Percentiles rank a stretch among this genome's conserved stretches.
These are phyloP conservation scores for Paecilomyces dactylethromorphus DNA, from an alignment of 2,329 filamentous ascomycete genomes.

Conservation along the genomic window DNA sequence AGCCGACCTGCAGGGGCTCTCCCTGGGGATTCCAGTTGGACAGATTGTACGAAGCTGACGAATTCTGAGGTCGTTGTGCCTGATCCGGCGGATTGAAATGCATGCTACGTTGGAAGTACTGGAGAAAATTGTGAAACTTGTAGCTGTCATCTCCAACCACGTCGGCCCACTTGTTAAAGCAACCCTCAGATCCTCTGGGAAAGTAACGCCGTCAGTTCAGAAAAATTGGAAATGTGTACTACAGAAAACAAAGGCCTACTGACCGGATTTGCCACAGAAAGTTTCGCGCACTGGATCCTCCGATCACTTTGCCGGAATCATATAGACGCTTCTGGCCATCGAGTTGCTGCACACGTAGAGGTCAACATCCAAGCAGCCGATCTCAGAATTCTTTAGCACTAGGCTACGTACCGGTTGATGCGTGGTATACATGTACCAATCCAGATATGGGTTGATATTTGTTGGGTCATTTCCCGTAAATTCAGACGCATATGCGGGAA, in stretches of 20 bases:
- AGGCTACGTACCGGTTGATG: not conserved
- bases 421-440: not conserved
- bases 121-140: not conserved
- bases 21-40: conserved; percentile 38
- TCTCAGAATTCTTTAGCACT: not conserved
- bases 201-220: not conserved
- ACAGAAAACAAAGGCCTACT: not conserved
- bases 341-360: not conserved
- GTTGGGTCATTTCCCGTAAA: conserved; percentile 1
- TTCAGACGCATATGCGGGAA: conserved; percentile 12
- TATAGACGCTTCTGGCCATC: not conserved
- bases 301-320: not conserved
- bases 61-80: not conserved
- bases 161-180: conserved; percentile 2
- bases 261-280: not conserved
- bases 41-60: not conserved
- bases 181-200: not conserved
- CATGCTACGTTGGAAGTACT: conserved; percentile 44
- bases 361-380: not conserved
- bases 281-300: not conserved
- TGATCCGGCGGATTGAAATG: conserved; percentile 7
- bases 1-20: conserved; percentile 46
- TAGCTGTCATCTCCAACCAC: not conserved
- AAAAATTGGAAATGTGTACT: not conserved
- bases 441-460: not conserved